Evolutionary conservation across 1,284 basidiomycete genomes (phyloP).

Genomic region (Athelia psychrophila): DNA sequence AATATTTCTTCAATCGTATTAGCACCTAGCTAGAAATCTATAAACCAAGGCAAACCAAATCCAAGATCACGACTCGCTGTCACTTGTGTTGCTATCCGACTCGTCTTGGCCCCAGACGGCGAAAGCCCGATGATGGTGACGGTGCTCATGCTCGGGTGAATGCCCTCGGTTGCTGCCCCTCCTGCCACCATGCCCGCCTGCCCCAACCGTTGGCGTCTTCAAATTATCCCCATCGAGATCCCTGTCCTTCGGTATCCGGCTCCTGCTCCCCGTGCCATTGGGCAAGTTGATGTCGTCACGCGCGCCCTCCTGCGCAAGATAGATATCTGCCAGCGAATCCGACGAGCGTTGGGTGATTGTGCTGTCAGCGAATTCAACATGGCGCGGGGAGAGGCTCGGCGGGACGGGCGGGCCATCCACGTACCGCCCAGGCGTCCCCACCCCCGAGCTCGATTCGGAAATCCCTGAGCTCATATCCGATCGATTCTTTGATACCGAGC

Average conservation of each 20-base stretch:
- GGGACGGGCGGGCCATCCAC: constrained; percentile 62
- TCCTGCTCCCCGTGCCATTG: constrained; percentile 37
- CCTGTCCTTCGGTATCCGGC: constrained; percentile 50
- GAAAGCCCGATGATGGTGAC: constrained; percentile 51
- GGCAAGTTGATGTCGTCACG: constrained; percentile 52
- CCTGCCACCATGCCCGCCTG: constrained; percentile 29
- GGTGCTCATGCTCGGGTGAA: constrained; percentile 38
- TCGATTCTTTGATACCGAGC: constrained; percentile 27
- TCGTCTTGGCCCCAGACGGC: constrained; percentile 86
- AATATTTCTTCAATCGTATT: too few relatives aligned
- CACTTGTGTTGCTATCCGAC: constrained; percentile 79
- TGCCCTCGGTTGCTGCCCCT: constrained; percentile 34
- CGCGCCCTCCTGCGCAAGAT: constrained; percentile 39
- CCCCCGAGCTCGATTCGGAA: constrained; percentile 50
- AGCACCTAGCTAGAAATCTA: too few relatives aligned
- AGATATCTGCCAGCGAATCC: constrained; percentile 23
- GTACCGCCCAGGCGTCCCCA: constrained; percentile 78
- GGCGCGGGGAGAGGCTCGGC: constrained; percentile 48
- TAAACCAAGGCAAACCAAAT: too few relatives aligned
- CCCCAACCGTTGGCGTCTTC: constrained; percentile 61
- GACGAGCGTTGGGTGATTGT: constrained; percentile 35
- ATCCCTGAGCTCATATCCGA: constrained; percentile 24
- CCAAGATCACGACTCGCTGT: constrained; percentile 43
- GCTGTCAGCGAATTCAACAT: constrained; percentile 46
- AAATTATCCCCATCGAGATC: constrained; percentile 48